Conservation (phyloP, 2,329 filamentous ascomycete species). For the Fonsecaea multimorphosa region DNA sequence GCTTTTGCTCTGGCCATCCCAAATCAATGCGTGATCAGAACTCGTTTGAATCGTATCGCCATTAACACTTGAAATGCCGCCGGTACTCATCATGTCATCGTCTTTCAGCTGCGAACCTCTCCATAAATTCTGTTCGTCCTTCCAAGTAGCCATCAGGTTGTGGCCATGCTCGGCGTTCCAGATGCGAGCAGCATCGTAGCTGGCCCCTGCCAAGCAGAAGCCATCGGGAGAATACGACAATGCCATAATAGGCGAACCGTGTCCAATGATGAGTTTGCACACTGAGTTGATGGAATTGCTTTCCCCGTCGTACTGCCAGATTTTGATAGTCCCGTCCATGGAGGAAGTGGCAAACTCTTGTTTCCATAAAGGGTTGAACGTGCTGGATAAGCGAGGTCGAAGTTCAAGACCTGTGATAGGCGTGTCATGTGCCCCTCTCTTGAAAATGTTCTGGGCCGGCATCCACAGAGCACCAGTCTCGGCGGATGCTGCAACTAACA, state of each 20-base stretch:
- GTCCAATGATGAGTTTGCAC: conserved; percentile 37
- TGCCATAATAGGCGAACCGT: conserved; percentile 47
- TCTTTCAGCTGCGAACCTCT: conserved; percentile 41
- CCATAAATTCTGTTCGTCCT: conserved; percentile 41
- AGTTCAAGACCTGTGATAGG: conserved; percentile 54
- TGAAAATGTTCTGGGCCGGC: conserved; percentile 51
- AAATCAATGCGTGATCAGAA: conserved; percentile 53
- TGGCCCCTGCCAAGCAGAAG: conserved; percentile 53
- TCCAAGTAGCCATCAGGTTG: conserved; percentile 49
- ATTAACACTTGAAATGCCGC: conserved; percentile 46
- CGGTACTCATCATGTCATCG: conserved; percentile 41
- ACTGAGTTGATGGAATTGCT: conserved; percentile 29
- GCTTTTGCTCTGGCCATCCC: conserved; percentile 62
- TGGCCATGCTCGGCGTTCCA: conserved; percentile 56
- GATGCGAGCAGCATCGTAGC: conserved; percentile 52
- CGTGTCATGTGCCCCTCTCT: conserved; percentile 49
- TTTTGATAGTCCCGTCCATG: conserved; percentile 52
- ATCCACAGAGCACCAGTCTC: conserved; percentile 51
- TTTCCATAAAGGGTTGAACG: conserved; percentile 39
- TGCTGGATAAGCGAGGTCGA: conserved; percentile 40
- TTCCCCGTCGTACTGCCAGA: conserved; percentile 45
- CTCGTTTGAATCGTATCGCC: conserved; percentile 40
- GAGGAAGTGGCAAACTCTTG: conserved; percentile 53
- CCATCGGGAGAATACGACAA: conserved; percentile 56
- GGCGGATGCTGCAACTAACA: conserved; percentile 50